Evolutionary conservation across 1,284 basidiomycete species (phyloP), one percentile per base, ranked within the genome.

Genomic region (Leucoagaricus sp.): DNA sequence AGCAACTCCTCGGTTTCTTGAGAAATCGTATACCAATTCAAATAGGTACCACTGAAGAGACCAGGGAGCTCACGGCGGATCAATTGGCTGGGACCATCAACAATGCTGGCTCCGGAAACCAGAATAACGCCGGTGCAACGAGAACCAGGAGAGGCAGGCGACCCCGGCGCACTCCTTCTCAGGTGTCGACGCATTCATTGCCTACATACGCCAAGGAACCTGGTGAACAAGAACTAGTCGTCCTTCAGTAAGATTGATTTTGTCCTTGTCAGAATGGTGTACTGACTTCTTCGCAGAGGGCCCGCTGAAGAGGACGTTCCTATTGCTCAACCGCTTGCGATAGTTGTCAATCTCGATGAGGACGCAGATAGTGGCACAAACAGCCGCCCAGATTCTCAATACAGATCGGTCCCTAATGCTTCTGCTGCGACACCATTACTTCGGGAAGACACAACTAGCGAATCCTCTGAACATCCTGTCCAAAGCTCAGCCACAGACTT

Each of bases 121-220:
- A 33, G 19, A 29, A 12, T 41, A 25, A 7, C 23, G 19, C 7
- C 13, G 7, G 23, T 33, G 54, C 64, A 13, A 62, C 67, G 23
- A 59, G 64, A 17, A 60, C 75, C 0, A 71, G 78, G 31, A 71
- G 80, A 50, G 64, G 75, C 2, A 72, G 87, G 28, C 72, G 86
- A 51, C 78, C 78, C 13, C 73, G 82, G 28, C 70, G 77, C 12
- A 80, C 78, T 15, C 78, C 79, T 3, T 80, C 78, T 49, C 87
- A 89, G 67, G 84, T 91, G 55, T 89, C 87, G 13, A 89, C 87
- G 13, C 82, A 78, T 44, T 89, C 85, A 1, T 67, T 92, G 36
- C 89, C 89, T 4, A 80, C 77, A 23, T 91, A 91, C 64, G 87
- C 83, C 74, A 90, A 89, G 68, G 89, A 91, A 61, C 87, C 89